Base-by-base conservation (phyloP, 768 basidiomycete genomes). In the Russula foetens region DNA sequence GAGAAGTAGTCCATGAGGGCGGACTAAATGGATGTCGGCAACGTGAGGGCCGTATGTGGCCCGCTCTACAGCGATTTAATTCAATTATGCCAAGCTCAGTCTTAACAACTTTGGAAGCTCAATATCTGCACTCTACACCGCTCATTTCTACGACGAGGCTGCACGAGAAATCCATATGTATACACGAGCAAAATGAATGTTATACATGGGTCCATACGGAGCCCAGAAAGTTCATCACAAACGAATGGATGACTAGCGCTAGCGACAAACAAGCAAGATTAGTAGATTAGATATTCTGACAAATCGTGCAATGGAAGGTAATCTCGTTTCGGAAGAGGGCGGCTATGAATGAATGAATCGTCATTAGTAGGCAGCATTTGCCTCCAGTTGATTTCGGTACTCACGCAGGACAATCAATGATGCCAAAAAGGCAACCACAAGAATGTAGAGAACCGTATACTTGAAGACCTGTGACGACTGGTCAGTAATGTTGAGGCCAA, bases 341-440 rank as follows among this genome's bases (percentile, higher is more conserved):
- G 70, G 90, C 90, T 92, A 68, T 47, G 58, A 62, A 46, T 39
- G 35, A 58, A 68, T 47, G 58, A 62, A 46, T 39, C 38, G 59
- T 71, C 51, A 66, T 59, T 39, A 41, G 56, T 38, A 26, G 19
- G 58, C 21, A 14, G 12, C 33, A 7, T 55, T 23, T n/a, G n/a
- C n/a, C n/a, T 21, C 53, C 44, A 24, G 58, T 8, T 65, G 48
- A 53, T 68, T 35, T 9, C 59, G 8, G 11, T 19, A 83, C 90
- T 67, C 77, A 93, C 91, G 91, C 68, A 92, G 71, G 63, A 84
- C 80, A 68, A 98, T 83, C 71, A 98, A 77, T 23, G 93, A 86
- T 41, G 88, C 88, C 59, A 97, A 79, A 53, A 85, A 71, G 33
- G 86, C 81, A 59, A 94, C 79, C 71, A 95, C 80, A 52, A 89